A percentile compares a stretch with the other conserved stretches of the same genome.
phyloP scores from a whole-genome alignment of 305 asterid species.

The Fraxinus latifolia region DNA sequence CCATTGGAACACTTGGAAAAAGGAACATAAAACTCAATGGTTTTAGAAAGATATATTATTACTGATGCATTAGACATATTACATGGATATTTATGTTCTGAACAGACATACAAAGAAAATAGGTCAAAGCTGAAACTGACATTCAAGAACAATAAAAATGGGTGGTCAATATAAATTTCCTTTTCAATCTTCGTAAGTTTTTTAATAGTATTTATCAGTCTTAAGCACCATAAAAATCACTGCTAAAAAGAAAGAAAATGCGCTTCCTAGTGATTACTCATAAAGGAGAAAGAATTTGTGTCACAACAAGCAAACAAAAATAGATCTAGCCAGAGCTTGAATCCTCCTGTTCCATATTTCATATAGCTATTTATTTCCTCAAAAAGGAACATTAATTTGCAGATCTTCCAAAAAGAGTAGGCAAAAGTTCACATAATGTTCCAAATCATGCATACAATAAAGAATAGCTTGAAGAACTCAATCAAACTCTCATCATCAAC shows the following conservation, averaged over 20 bases:
- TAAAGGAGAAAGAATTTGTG: not conserved
- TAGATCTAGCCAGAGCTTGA: not conserved
- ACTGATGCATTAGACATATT: not conserved
- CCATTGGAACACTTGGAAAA: not conserved
- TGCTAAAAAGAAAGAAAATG: not conserved
- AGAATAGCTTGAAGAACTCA: not conserved
- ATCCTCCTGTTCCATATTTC: not conserved
- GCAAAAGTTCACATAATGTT: not conserved
- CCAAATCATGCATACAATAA: not conserved
- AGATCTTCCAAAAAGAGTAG: not conserved
- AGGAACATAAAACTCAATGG: constrained; percentile 1
- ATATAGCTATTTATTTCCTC: not conserved
- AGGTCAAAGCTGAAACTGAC: not conserved
- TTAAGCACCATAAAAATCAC: not conserved
- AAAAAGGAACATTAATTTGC: not conserved
- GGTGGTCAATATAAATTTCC: not conserved
- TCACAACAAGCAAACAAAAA: not conserved
- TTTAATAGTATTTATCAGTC: not conserved
- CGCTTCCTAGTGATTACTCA: not conserved
- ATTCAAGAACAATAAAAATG: not conserved
- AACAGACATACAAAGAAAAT: not conserved
- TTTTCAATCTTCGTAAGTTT: not conserved
- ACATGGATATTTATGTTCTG: not conserved
- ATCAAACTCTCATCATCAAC: not conserved
- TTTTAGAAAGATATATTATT: not conserved